These are phyloP conservation scores for Colletotrichum viniferum DNA, from an alignment of 2,329 filamentous ascomycete genomes.

Conservation along the genomic window DNA sequence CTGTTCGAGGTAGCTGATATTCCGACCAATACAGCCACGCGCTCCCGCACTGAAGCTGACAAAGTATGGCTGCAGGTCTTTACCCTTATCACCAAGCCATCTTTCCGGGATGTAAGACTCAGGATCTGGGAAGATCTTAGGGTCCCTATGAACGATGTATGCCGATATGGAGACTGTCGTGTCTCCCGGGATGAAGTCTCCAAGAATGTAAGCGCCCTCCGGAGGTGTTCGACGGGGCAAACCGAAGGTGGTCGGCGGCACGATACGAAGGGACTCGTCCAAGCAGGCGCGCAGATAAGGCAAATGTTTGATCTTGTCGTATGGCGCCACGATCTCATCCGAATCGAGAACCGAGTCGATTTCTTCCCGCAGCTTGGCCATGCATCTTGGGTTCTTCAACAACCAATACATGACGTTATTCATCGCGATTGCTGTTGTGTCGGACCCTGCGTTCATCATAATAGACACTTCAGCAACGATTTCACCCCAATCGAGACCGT, in stretches of 20 bases:
- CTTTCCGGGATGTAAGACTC: conserved; percentile 29
- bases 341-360: conserved; percentile 44
- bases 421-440: conserved; percentile 54
- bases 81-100: conserved; percentile 41
- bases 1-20: conserved; percentile 48
- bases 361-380: conserved; percentile 46
- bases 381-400: conserved; percentile 45
- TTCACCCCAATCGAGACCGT: conserved; percentile 59
- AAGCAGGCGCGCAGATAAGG: conserved; percentile 57
- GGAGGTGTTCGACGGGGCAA: conserved; percentile 48
- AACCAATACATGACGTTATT: conserved; percentile 58
- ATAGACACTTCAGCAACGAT: conserved; percentile 60
- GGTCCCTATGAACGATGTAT: conserved; percentile 26
- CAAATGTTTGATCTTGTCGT: conserved; percentile 54
- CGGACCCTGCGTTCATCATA: conserved; percentile 56
- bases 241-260: conserved; percentile 45
- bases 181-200: conserved; percentile 44
- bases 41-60: conserved; percentile 36
- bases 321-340: conserved; percentile 48
- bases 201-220: conserved; percentile 46
- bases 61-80: conserved; percentile 39
- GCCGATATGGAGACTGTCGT: conserved; percentile 43
- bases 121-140: conserved; percentile 28
- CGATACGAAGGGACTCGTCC: conserved; percentile 53
- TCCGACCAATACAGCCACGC: conserved; percentile 28